Conservation (phyloP, 768 basidiomycete species). For the Leccinum incarnatum region DNA sequence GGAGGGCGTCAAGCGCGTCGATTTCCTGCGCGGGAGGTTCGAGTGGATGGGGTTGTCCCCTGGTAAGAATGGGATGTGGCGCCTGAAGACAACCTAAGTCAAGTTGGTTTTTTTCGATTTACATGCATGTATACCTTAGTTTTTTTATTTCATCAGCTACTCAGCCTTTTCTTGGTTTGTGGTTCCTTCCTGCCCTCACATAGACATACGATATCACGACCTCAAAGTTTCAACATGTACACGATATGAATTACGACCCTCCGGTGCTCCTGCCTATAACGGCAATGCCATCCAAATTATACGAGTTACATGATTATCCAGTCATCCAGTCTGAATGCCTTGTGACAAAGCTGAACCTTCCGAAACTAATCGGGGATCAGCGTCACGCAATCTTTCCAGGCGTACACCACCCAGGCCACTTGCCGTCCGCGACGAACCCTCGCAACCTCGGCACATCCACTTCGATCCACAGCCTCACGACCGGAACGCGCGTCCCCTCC, state of each 20-base stretch:
- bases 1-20: constrained; percentile 53
- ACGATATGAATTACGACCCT: constrained; percentile 3
- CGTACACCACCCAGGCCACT: constrained; percentile 23
- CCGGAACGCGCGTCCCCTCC: constrained; percentile 4
- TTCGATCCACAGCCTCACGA: constrained; percentile 18
- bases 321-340: not conserved
- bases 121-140: not conserved
- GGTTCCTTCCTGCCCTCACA: not conserved
- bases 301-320: not conserved
- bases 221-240: constrained; percentile 1
- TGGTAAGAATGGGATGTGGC: constrained; percentile 60
- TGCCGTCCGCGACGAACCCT: constrained; percentile 18
- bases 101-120: not conserved
- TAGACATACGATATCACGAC: not conserved
- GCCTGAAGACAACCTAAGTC: constrained; percentile 51
- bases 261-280: not conserved
- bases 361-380: not conserved
- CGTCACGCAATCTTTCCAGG: constrained; percentile 4
- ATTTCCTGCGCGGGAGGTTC: constrained; percentile 54
- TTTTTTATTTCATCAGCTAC: not conserved
- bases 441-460: constrained; percentile 21
- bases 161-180: not conserved
- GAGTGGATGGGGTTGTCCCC: constrained; percentile 54
- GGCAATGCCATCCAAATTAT: not conserved
- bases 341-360: not conserved